These are phyloP conservation scores for Leishmania lainsoni DNA, from an alignment of 208 protist genomes.

Conservation along the genomic window DNA sequence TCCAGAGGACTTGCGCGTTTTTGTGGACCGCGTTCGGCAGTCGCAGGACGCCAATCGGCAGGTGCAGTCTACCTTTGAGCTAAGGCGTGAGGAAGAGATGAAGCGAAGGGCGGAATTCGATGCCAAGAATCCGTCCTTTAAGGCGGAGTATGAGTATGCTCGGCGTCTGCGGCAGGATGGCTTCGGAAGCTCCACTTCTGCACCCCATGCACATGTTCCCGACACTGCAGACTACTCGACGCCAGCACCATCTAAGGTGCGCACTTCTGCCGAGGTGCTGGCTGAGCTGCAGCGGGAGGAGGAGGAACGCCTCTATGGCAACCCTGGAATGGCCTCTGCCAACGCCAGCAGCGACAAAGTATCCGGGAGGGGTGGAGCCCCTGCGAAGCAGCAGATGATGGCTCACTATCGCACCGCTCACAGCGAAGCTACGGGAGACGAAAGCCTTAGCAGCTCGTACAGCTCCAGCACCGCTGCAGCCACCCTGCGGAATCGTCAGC, in stretches of 20 bases:
- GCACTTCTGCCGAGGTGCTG: constrained; percentile 59
- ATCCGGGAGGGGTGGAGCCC: not conserved
- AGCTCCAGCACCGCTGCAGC: constrained; percentile 9
- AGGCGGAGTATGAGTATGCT: constrained; percentile 67
- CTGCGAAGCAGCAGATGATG: constrained; percentile 55
- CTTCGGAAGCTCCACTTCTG: not conserved
- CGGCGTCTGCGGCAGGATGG: constrained; percentile 35
- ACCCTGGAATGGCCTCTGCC: constrained; percentile 1
- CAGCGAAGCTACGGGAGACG: constrained; percentile 17
- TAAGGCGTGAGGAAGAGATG: constrained; percentile 83
- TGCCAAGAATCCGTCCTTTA: constrained; percentile 71
- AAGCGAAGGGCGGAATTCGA: constrained; percentile 81
- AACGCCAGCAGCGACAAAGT: not conserved
- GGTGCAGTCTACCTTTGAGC: constrained; percentile 62
- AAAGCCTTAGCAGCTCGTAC: constrained; percentile 1
- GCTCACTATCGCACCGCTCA: constrained; percentile 42
- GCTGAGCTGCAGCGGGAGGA: constrained; percentile 52
- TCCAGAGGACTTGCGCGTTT: constrained; percentile 73
- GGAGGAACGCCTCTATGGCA: constrained; percentile 38
- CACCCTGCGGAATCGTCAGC: not conserved
- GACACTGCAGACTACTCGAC: constrained; percentile 14
- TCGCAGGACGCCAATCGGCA: constrained; percentile 47
- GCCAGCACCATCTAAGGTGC: constrained; percentile 24
- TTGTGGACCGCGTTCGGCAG: constrained; percentile 72
- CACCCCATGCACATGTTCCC: constrained; percentile 17